These are phyloP conservation scores for Ensete ventricosum DNA, from an alignment of 176 grass and related monocot genomes.

Conservation along the genomic window DNA sequence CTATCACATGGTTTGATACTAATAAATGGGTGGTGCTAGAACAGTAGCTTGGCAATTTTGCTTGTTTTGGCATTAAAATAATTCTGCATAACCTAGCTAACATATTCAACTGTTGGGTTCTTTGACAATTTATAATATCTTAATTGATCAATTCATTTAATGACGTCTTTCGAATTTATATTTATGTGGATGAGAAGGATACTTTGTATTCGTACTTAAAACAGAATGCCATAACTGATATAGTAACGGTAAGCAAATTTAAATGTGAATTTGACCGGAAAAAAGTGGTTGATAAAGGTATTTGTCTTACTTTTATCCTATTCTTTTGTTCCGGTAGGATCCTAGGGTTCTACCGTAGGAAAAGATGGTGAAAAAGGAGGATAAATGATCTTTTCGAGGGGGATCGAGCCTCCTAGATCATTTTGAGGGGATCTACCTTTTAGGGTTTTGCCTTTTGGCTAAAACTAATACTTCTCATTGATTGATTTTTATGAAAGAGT, in stretches of 20 bases:
- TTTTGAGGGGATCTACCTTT: too few relatives aligned
- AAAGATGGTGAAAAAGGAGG: too few relatives aligned
- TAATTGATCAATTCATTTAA: not conserved
- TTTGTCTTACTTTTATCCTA: not conserved
- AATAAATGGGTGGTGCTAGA: not conserved
- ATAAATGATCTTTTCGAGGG: too few relatives aligned
- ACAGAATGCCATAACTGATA: too few relatives aligned
- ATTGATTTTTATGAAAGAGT: too few relatives aligned
- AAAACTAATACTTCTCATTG: too few relatives aligned
- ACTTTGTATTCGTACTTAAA: not conserved
- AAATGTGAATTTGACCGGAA: constrained; percentile 89
- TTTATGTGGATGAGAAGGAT: not conserved
- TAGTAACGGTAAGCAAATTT: constrained; percentile 65
- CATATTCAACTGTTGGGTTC: not conserved
- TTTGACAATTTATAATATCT: not conserved
- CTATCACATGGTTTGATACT: not conserved
- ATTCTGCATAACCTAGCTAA: not conserved
- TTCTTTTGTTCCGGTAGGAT: not conserved
- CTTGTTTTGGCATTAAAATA: not conserved
- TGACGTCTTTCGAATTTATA: too few relatives aligned
- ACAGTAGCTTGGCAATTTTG: not conserved
- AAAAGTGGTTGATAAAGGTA: constrained; percentile 92
- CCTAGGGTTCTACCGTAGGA: too few relatives aligned
- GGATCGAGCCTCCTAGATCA: too few relatives aligned
- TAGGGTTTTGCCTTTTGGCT: too few relatives aligned